phyloP scores from a whole-genome alignment of 2,329 filamentous ascomycete species.

The Colletotrichum acutatum region DNA sequence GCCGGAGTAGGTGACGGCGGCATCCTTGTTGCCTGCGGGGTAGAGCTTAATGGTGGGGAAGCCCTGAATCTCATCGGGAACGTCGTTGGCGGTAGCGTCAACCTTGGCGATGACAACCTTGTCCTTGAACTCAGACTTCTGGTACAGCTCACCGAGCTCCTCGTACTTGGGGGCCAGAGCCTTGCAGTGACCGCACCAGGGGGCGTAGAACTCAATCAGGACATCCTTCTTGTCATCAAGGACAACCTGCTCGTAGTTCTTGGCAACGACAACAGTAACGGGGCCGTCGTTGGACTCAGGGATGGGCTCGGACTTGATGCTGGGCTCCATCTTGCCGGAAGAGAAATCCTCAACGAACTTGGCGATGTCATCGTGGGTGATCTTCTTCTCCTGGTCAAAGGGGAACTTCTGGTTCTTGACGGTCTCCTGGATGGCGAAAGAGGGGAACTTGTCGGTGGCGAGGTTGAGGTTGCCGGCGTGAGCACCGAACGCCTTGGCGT shows the following conservation, averaged over 20 bases:
- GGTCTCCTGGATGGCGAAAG: conserved; percentile 97
- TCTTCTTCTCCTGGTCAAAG: conserved; percentile 84
- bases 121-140: conserved; percentile 81
- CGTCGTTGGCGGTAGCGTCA: conserved; percentile 94
- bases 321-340: conserved; percentile 89
- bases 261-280: conserved; percentile 89
- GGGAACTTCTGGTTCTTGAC: conserved; percentile 98
- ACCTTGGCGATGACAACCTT: conserved; percentile 97
- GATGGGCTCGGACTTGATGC: conserved; percentile 98
- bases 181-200: conserved; percentile 99
- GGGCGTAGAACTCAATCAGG: conserved; percentile 97
- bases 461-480: conserved; percentile 98
- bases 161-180: conserved; percentile 97
- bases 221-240: conserved; percentile 97
- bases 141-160: conserved; percentile 83
- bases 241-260: conserved; percentile 92
- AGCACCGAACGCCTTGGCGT: conserved; percentile 92
- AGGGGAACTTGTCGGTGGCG: conserved; percentile 92
- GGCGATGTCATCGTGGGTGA: conserved; percentile 77
- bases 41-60: conserved; percentile 99
- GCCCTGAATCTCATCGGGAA: conserved; percentile 94
- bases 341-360: conserved; percentile 88
- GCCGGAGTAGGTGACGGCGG: conserved; percentile 87
- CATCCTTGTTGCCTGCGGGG: conserved; percentile 87
- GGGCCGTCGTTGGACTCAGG: conserved; percentile 93